Evolutionary conservation across 2,329 filamentous ascomycete genomes (phyloP).

Genomic region (Botrytis pseudocinerea): DNA sequence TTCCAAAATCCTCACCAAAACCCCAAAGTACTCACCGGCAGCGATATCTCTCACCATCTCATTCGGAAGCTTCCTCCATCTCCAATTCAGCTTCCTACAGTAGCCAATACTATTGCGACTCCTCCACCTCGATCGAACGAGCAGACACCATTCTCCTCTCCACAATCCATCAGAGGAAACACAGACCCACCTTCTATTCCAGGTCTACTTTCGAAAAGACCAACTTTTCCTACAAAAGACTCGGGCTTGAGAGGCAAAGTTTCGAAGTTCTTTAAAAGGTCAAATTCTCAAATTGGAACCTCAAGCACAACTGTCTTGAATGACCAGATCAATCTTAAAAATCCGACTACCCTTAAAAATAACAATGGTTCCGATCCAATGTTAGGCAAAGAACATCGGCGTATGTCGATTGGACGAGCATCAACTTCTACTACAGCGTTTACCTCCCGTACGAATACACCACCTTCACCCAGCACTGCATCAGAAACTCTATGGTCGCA

Average conservation of each 20-base stretch:
- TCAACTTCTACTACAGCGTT: constrained; percentile 33
- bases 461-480: constrained; percentile 50
- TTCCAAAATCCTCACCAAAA: constrained; percentile 55
- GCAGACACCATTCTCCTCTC: not conserved
- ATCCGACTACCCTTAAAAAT: constrained; percentile 8
- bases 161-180: constrained; percentile 21
- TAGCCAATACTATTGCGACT: constrained; percentile 33
- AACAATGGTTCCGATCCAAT: constrained; percentile 30
- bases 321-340: constrained; percentile 20
- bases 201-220: constrained; percentile 20
- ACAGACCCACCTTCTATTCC: not conserved
- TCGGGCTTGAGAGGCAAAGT: constrained; percentile 27
- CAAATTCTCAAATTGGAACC: constrained; percentile 27
- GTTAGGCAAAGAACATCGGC: constrained; percentile 27
- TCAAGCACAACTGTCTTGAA: constrained; percentile 18
- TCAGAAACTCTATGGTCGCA: constrained; percentile 31
- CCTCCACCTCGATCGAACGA: constrained; percentile 24
- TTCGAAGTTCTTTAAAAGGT: constrained; percentile 32
- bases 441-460: constrained; percentile 33
- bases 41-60: constrained; percentile 18
- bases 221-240: constrained; percentile 25
- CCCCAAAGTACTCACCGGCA: constrained; percentile 43
- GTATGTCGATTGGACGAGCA: constrained; percentile 27
- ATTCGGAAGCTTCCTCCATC: constrained; percentile 14
- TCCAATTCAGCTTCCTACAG: constrained; percentile 25